phyloP scores from a whole-genome alignment of 2,329 filamentous ascomycete genomes.

The Ustilaginoidea virens region DNA sequence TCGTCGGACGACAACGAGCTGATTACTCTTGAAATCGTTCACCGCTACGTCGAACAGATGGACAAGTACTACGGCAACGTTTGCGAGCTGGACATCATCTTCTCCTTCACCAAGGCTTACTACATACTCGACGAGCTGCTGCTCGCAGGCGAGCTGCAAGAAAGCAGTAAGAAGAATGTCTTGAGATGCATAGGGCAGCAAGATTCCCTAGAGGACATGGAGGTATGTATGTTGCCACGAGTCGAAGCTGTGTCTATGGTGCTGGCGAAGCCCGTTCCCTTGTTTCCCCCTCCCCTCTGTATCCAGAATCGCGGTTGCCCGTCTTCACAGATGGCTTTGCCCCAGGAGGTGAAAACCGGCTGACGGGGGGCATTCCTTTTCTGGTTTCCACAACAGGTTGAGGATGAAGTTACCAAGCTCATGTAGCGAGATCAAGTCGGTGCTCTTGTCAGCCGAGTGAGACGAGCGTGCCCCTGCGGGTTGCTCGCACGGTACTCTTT shows the following conservation, averaged over 20 bases:
- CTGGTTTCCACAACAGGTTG: conserved; percentile 41
- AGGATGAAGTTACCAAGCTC: conserved; percentile 82
- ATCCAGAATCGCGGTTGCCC: not conserved
- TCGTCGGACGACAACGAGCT: conserved; percentile 96
- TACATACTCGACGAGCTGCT: conserved; percentile 97
- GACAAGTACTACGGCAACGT: conserved; percentile 99
- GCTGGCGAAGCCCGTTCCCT: not conserved
- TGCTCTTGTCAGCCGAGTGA: not conserved
- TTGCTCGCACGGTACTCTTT: too few relatives aligned
- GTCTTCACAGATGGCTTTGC: conserved; percentile 4
- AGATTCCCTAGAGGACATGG: conserved; percentile 96
- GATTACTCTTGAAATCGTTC: conserved; percentile 95
- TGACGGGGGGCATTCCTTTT: conserved; percentile 12
- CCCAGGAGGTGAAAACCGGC: conserved; percentile 9
- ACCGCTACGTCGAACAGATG: conserved; percentile 99
- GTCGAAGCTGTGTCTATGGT: conserved; percentile 7
- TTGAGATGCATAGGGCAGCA: conserved; percentile 91
- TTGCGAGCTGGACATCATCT: conserved; percentile 98
- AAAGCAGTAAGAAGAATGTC: conserved; percentile 99
- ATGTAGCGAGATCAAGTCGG: conserved; percentile 39
- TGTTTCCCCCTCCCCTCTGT: not conserved
- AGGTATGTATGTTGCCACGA: conserved; percentile 50
- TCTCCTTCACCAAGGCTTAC: conserved; percentile 99
- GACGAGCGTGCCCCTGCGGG: not conserved
- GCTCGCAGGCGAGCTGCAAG: conserved; percentile 90